Evolutionary conservation across 139 green algal genomes (phyloP).

Genomic region (Auxenochlorella pyrenoidosa): DNA sequence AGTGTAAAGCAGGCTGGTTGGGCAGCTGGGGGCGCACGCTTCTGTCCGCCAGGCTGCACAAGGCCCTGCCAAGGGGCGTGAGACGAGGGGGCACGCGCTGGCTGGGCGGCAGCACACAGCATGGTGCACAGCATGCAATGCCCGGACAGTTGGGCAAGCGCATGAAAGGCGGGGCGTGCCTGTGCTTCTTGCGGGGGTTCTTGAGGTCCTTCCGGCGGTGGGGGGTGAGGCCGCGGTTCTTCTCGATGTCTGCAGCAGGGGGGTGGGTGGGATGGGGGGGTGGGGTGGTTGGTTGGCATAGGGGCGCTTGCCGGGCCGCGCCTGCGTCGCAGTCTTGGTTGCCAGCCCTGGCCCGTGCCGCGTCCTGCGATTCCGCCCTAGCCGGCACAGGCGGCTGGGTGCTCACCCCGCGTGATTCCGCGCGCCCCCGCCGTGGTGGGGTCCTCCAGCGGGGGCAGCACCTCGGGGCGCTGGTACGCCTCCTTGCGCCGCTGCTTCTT

Average conservation of each 20-base stretch:
- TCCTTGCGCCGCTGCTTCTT: constrained; percentile 73
- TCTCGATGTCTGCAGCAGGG: constrained; percentile 91
- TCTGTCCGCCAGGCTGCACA: neutral
- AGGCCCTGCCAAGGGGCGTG: too few species aligned
- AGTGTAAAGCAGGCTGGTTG: neutral
- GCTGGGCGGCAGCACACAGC: too few species aligned
- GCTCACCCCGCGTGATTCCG: constrained; percentile 64
- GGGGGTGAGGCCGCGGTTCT: constrained; percentile 96
- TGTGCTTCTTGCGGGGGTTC: constrained; percentile 90
- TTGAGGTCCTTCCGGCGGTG: constrained; percentile 93
- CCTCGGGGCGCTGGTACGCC: constrained; percentile 30
- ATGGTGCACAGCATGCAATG: too few species aligned
- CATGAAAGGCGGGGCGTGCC: neutral
- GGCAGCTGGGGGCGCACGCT: neutral
- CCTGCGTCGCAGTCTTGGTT: too few species aligned
- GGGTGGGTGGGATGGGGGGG: too few species aligned
- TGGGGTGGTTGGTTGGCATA: too few species aligned
- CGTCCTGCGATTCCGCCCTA: too few species aligned
- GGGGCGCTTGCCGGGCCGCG: too few species aligned
- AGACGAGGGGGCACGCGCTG: too few species aligned
- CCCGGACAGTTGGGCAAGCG: too few species aligned
- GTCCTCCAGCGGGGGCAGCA: constrained; percentile 70
- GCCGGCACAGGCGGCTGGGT: too few species aligned
- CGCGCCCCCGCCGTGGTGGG: constrained; percentile 55
- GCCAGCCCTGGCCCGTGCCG: too few species aligned